These are phyloP conservation scores for Russula lepida DNA, from an alignment of 768 basidiomycete genomes.

Conservation along the genomic window DNA sequence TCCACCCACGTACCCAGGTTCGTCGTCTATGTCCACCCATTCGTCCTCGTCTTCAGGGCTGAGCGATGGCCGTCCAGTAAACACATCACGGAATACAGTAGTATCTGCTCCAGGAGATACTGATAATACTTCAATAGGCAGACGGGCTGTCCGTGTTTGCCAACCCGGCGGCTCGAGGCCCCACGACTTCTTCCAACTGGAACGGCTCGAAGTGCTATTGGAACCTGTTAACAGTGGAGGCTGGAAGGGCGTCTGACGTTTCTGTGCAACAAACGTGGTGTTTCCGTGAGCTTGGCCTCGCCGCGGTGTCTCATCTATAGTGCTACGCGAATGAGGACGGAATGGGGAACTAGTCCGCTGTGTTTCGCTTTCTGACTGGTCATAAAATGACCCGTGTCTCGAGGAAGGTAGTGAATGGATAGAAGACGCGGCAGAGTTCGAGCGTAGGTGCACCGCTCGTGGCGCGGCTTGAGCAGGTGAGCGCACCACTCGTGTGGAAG, in stretches of 20 bases:
- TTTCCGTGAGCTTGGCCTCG: slow-evolving; percentile 29
- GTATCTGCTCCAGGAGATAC: slow-evolving; percentile 41
- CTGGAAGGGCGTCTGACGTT: slow-evolving; percentile 61
- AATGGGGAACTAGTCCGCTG: slow-evolving; percentile 59
- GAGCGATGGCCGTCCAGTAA: slow-evolving; percentile 57
- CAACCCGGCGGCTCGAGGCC: slow-evolving; percentile 81
- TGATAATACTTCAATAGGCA: slow-evolving; percentile 72
- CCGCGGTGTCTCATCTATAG: slow-evolving; percentile 41
- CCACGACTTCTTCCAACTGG: slow-evolving; percentile 88
- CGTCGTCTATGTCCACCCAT: slow-evolving; percentile 86
- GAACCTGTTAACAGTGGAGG: slow-evolving; percentile 37
- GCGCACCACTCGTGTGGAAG: slow-evolving; percentile 73
- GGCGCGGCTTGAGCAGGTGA: slow-evolving; percentile 37
- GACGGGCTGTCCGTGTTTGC: slow-evolving; percentile 54
- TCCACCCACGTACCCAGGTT: slow-evolving; percentile 67
- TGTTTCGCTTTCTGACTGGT: slow-evolving; percentile 60
- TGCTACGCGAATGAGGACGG: slow-evolving; percentile 41
- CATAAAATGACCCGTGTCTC: slow-evolving; percentile 69
- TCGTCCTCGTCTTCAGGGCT: slow-evolving; percentile 70
- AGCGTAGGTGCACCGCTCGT: slow-evolving; percentile 52
- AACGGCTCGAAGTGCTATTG: slow-evolving; percentile 44
- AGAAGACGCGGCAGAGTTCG: slow-evolving; percentile 72
- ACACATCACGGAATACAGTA: slow-evolving; percentile 62
- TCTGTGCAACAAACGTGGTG: slow-evolving; percentile 75
- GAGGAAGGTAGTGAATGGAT: slow-evolving; percentile 69